phyloP scores from a whole-genome alignment of 495 filamentous ascomycete species.

The Neurospora cerealis region DNA sequence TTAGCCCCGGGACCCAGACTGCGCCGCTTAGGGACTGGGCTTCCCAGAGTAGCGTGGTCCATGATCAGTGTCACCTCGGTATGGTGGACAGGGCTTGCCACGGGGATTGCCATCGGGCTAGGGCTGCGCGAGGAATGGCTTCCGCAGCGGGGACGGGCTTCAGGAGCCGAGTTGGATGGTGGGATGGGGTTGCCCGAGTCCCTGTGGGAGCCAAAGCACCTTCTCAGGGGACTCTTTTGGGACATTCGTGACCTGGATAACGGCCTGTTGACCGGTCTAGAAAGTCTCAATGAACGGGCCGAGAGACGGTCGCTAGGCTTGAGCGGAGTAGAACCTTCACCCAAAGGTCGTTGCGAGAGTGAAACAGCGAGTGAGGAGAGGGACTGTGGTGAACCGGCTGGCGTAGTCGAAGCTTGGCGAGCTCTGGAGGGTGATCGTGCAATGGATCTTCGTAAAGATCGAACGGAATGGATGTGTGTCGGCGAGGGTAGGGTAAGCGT shows the following conservation, averaged over 20 bases:
- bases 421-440: constrained; percentile 76
- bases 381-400: not conserved
- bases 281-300: constrained; percentile 35
- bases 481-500: constrained; percentile 77
- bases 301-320: constrained; percentile 41
- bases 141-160: constrained; percentile 18
- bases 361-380: constrained; percentile 15
- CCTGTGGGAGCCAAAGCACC: constrained; percentile 57
- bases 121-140: not conserved
- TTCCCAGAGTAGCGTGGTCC: constrained; percentile 65
- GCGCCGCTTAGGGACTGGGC: constrained; percentile 76
- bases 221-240: constrained; percentile 66
- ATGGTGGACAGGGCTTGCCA: constrained; percentile 66
- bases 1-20: constrained; percentile 57
- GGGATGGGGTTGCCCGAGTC: constrained; percentile 61
- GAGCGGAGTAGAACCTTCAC: constrained; percentile 27
- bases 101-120: not conserved
- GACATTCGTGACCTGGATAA: constrained; percentile 45
- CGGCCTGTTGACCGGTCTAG: constrained; percentile 35
- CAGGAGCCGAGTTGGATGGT: constrained; percentile 22
- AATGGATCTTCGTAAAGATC: constrained; percentile 71
- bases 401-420: not conserved
- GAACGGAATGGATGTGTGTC: constrained; percentile 66
- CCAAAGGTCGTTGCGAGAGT: constrained; percentile 20
- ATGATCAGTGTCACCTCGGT: constrained; percentile 85